phyloP scores from a whole-genome alignment of 2,329 filamentous ascomycete species.

The Neonectria punicea region DNA sequence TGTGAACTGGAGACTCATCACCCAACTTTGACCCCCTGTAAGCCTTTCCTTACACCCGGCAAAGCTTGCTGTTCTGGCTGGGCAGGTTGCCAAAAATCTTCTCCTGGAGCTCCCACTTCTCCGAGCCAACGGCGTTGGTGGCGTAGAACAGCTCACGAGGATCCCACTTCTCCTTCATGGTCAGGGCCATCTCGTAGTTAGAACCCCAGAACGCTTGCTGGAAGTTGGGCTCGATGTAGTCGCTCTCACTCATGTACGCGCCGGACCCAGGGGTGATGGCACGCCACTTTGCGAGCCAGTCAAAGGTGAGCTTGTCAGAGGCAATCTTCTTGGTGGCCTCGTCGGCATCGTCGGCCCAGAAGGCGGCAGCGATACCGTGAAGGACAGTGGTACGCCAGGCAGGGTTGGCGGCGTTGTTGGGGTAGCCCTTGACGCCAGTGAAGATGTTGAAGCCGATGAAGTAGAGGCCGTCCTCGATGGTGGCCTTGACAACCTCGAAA shows the following conservation, averaged over 20 bases:
- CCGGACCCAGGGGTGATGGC: slow-evolving; percentile 51
- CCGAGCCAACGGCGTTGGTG: slow-evolving; percentile 61
- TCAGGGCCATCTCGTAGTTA: slow-evolving; percentile 54
- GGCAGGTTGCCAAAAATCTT: slow-evolving; percentile 35
- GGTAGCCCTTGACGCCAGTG: slow-evolving; percentile 24
- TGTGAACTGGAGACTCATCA: background rate
- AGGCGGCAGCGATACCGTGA: slow-evolving; percentile 24
- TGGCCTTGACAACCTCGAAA: slow-evolving; percentile 25
- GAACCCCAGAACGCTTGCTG: slow-evolving; percentile 58
- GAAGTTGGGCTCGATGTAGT: slow-evolving; percentile 59
- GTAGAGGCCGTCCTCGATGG: slow-evolving; percentile 27
- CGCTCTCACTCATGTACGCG: slow-evolving; percentile 63
- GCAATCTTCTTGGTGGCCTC: slow-evolving; percentile 25
- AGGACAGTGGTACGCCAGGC: slow-evolving; percentile 27
- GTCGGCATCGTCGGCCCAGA: slow-evolving; percentile 21
- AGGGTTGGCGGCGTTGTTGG: slow-evolving; percentile 27
- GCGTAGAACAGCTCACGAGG: slow-evolving; percentile 59
- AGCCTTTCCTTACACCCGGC: slow-evolving; percentile 4
- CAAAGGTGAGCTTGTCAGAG: slow-evolving; percentile 23
- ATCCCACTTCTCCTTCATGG: slow-evolving; percentile 62
- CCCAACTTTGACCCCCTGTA: background rate
- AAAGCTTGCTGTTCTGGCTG: slow-evolving; percentile 32
- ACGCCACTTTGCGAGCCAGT: slow-evolving; percentile 26
- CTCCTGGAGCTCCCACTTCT: slow-evolving; percentile 55
- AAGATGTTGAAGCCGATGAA: slow-evolving; percentile 32